phyloP scores from a whole-genome alignment of 352 stramenopile species.

The Globisporangium megalacanthum region DNA sequence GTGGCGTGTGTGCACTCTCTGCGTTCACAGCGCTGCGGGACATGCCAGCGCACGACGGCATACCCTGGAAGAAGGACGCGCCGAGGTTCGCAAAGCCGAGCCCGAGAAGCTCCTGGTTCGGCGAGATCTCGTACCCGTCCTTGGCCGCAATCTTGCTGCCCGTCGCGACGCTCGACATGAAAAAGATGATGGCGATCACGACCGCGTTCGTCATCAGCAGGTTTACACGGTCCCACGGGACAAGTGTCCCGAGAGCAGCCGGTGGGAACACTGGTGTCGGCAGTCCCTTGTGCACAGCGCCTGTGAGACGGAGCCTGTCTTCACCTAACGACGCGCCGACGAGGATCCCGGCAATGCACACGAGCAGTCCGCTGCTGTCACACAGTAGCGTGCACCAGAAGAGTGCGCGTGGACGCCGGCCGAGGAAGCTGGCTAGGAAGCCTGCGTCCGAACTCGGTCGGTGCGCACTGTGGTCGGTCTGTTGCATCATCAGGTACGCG shows the following conservation, averaged over 20 bases:
- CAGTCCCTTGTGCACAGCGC: conserved; percentile 68
- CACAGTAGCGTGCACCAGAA: conserved; percentile 42
- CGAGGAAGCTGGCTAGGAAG: conserved; percentile 6
- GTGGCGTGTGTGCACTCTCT: conserved; percentile 78
- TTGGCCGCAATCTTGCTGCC: conserved; percentile 81
- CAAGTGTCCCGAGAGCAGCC: conserved; percentile 29
- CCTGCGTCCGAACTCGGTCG: not conserved
- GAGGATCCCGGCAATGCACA: conserved; percentile 73
- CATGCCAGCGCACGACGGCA: conserved; percentile 88
- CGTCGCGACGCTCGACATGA: conserved; percentile 91
- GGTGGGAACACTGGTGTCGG: conserved; percentile 43
- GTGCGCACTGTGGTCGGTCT: too few relatives aligned
- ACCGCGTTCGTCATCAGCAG: conserved; percentile 68
- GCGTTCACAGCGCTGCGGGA: conserved; percentile 90
- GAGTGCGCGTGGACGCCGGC: conserved; percentile 19
- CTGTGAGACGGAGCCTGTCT: conserved; percentile 68
- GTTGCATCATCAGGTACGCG: not conserved
- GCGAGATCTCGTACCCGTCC: conserved; percentile 72
- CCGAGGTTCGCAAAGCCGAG: conserved; percentile 90
- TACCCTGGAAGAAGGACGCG: conserved; percentile 85
- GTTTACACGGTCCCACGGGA: conserved; percentile 47
- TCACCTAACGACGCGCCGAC: conserved; percentile 55
- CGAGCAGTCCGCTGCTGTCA: conserved; percentile 65
- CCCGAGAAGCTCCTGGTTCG: conserved; percentile 88
- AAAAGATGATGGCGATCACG: conserved; percentile 86